A percentile compares a stretch with the other conserved stretches of the same genome.
Evolutionary conservation across 1,284 basidiomycete genomes (phyloP).

Genomic region (Ceratobasidium sp.): DNA sequence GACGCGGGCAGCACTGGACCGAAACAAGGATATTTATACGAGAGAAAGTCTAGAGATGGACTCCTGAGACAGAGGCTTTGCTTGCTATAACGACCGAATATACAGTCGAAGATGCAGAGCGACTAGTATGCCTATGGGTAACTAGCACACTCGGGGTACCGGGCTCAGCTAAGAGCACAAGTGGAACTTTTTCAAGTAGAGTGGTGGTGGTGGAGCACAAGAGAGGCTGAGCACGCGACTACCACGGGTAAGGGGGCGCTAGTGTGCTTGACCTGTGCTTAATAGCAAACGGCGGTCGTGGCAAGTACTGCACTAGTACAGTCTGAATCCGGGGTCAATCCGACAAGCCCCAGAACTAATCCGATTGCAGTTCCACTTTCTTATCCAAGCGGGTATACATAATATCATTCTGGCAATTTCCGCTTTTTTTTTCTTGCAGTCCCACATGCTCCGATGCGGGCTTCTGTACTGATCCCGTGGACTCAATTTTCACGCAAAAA

Average conservation of each 20-base stretch:
- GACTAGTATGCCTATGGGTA: background rate
- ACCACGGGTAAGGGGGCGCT: background rate
- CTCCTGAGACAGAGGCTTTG: constrained; percentile 10
- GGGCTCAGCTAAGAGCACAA: too few species aligned
- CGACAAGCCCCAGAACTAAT: constrained; percentile 31
- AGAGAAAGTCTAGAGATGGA: background rate
- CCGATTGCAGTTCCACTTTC: constrained; percentile 34
- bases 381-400: background rate
- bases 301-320: background rate
- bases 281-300: too few species aligned
- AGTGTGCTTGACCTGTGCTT: background rate
- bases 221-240: too few species aligned
- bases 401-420: background rate
- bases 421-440: constrained; percentile 13
- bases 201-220: constrained; percentile 9
- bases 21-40: background rate
- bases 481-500: background rate
- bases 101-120: constrained; percentile 43
- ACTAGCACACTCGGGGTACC: too few species aligned
- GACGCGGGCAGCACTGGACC: background rate
- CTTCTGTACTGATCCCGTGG: constrained; percentile 12
- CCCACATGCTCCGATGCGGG: background rate
- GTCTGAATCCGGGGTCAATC: constrained; percentile 23
- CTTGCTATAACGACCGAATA: constrained; percentile 35
- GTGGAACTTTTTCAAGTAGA: background rate